Evolutionary conservation across 1,139 yeast species (phyloP).

Genomic region (Geotrichum europaeum): DNA sequence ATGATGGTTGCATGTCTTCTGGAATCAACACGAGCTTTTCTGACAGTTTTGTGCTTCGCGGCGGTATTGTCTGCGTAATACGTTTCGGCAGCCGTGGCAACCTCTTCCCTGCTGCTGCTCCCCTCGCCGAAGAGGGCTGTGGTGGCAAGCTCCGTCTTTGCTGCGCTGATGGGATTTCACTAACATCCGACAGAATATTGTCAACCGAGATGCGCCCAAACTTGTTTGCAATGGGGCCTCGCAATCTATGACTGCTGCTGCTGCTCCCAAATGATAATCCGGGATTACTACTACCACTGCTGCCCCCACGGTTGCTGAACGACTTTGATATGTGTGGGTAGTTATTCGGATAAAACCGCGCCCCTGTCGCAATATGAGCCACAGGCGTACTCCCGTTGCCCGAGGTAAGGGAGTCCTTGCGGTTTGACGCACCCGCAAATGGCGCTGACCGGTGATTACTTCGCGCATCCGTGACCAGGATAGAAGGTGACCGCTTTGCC

Average conservation of each 20-base stretch:
- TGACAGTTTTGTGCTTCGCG: constrained; percentile 81
- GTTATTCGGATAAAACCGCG: not conserved
- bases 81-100: constrained; percentile 25
- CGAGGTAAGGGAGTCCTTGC: not conserved
- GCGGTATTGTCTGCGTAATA: constrained; percentile 58
- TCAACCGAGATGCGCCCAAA: constrained; percentile 34
- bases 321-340: not conserved
- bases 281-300: not conserved
- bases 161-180: constrained; percentile 82
- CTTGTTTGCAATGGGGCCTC: constrained; percentile 8
- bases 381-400: not conserved
- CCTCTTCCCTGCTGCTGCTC: constrained; percentile 5
- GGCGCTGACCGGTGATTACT: constrained; percentile 71
- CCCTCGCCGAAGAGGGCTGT: not conserved
- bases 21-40: constrained; percentile 85
- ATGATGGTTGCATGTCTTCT: constrained; percentile 44
- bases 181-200: constrained; percentile 52
- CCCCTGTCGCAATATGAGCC: not conserved
- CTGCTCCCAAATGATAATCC: not conserved
- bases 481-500: constrained; percentile 89
- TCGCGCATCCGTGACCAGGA: constrained; percentile 83
- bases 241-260: not conserved
- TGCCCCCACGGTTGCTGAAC: not conserved
- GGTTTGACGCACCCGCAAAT: constrained; percentile 43
- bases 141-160: constrained; percentile 35